phyloP scores from a whole-genome alignment of 441 rosid species.

The Biscutella auriculata region DNA sequence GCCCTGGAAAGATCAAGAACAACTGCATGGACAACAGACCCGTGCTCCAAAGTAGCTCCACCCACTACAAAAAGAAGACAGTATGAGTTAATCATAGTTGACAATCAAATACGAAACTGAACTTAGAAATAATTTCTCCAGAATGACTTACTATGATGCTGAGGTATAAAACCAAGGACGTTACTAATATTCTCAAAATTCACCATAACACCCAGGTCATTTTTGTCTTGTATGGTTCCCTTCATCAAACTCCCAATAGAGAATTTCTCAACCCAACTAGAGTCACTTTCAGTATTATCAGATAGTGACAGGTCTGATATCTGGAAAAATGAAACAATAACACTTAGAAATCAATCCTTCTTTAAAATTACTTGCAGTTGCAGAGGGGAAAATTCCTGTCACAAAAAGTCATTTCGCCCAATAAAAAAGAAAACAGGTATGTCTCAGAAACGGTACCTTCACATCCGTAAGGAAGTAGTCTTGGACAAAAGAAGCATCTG shows the following conservation, averaged over 20 bases:
- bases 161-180: conserved; percentile 73
- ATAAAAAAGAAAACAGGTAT: not conserved
- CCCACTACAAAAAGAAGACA: conserved; percentile 40
- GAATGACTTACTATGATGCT: conserved; percentile 58
- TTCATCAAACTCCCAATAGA: conserved; percentile 54
- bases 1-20: conserved; percentile 81
- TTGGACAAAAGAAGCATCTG: conserved; percentile 72
- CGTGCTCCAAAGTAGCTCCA: conserved; percentile 41
- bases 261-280: conserved; percentile 68
- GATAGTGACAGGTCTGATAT: conserved; percentile 56
- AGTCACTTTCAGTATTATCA: conserved; percentile 28
- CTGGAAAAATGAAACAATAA: conserved; percentile 26
- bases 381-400: not conserved
- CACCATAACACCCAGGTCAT: conserved; percentile 77
- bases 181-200: conserved; percentile 52
- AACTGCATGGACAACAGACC: conserved; percentile 56
- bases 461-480: conserved; percentile 64
- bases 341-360: not conserved
- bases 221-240: conserved; percentile 62
- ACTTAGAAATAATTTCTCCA: not conserved
- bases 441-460: conserved; percentile 38
- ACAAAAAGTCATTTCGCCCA: not conserved
- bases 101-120: conserved; percentile 1
- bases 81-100: not conserved
- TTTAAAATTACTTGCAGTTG: not conserved